A percentile compares a stretch with the other conserved stretches of the same genome.
Conservation (phyloP, 169 alveolate species). For the Condylostoma magnum region DNA sequence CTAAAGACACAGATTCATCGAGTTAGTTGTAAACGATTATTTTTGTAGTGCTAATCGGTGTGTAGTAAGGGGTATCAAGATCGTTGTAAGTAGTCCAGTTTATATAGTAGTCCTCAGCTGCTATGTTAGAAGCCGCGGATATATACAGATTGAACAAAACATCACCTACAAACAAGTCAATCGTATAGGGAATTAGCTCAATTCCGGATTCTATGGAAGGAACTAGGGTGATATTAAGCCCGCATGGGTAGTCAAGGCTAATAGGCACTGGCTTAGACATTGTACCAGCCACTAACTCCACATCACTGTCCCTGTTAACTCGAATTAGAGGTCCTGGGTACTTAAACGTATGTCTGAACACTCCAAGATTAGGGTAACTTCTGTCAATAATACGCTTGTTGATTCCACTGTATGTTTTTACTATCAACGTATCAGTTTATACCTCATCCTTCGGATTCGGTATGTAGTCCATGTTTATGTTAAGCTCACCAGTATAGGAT, state of each 20-base stretch:
- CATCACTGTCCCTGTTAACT: conserved; percentile 29
- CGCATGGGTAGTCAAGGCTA: conserved; percentile 43
- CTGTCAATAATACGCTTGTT: conserved; percentile 30
- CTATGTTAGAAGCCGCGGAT: conserved; percentile 19
- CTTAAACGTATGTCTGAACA: conserved; percentile 26
- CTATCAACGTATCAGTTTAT: conserved; percentile 24
- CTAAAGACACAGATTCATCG: conserved; percentile 14
- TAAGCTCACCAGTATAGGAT: conserved; percentile 5
- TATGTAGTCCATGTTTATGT: conserved; percentile 23
- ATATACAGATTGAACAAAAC: conserved; percentile 26
- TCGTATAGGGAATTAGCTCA: conserved; percentile 27
- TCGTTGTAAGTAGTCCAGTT: conserved; percentile 46
- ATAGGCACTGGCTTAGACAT: conserved; percentile 25
- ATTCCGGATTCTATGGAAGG: conserved; percentile 16
- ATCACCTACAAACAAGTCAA: conserved; percentile 33
- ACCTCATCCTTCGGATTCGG: conserved; percentile 44
- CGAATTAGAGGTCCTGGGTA: conserved; percentile 49
- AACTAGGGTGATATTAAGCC: conserved; percentile 35
- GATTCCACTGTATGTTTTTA: conserved; percentile 43
- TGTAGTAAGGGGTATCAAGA: conserved; percentile 27
- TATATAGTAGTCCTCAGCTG: conserved; percentile 31
- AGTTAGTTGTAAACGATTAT: conserved; percentile 31
- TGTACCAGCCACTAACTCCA: conserved; percentile 44
- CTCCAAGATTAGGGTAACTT: conserved; percentile 40
- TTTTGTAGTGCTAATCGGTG: conserved; percentile 33